Percentiles rank a stretch among this genome's conserved stretches.
Evolutionary conservation across 352 stramenopile species (phyloP).

Genomic region (Thalassiosira mediterranea): DNA sequence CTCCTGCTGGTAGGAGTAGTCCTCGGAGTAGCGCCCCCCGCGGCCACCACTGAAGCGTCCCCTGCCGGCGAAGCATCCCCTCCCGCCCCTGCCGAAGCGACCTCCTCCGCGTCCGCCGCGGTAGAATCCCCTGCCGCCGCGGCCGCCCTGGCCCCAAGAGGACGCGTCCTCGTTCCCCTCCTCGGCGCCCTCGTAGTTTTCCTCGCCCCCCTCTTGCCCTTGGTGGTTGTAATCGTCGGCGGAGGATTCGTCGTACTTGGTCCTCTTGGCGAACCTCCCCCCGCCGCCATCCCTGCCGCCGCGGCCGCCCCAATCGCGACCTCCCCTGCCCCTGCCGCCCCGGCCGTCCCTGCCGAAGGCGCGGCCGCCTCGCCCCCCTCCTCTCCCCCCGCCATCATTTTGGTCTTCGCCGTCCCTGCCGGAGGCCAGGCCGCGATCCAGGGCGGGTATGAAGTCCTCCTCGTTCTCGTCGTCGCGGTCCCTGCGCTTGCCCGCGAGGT

Average conservation of each 20-base stretch:
- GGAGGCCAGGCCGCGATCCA: not conserved
- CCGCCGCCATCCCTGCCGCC: not conserved
- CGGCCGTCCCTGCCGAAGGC: not conserved
- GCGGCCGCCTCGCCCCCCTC: conserved; percentile 2
- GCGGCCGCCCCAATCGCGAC: conserved; percentile 6
- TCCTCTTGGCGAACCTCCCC: not conserved
- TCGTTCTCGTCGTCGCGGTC: not conserved
- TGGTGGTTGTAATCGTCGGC: not conserved
- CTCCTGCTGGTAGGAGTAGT: conserved; percentile 2
- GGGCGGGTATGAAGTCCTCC: not conserved
- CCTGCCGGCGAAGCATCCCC: not conserved
- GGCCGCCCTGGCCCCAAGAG: conserved; percentile 4
- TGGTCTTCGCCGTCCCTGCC: conserved; percentile 10
- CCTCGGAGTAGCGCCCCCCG: not conserved
- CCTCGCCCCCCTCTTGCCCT: not conserved
- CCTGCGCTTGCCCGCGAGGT: not conserved
- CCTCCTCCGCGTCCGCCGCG: conserved; percentile 21
- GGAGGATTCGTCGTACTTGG: not conserved
- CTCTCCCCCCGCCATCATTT: conserved; percentile 15
- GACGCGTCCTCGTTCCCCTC: not conserved
- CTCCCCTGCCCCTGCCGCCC: not conserved
- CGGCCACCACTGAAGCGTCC: conserved; percentile 10
- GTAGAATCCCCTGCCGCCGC: conserved; percentile 1
- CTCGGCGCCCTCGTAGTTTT: not conserved
- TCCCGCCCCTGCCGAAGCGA: conserved; percentile 12